Base-by-base conservation (phyloP, 2,329 filamentous ascomycete species). In the Hypoxylon sp. region DNA sequence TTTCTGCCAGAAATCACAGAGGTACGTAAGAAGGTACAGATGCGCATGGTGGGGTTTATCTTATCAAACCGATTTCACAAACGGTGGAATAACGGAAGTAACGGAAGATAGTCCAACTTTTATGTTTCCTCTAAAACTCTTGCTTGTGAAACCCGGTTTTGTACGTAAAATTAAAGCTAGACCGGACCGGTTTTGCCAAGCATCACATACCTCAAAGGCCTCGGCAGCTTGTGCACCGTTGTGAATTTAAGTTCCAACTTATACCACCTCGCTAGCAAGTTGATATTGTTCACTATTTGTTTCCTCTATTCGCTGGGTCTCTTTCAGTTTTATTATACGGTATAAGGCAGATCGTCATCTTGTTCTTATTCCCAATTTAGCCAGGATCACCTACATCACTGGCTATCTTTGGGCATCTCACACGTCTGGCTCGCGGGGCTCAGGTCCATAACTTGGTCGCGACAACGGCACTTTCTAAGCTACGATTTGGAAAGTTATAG, bases 181-280 rank as follows among this genome's bases (percentile, higher is more conserved):
- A 2, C 9, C 25, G 14, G 23, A n/a, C 27, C 41, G 25, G n/a
- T 30, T 19, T 32, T 61, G 61, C 57, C 57, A 66, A 61, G 59
- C 52, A 65, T 60, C 48, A 30, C 32, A 41, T 37, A 63, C 37
- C 47, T 59, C 21, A 66, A 67, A 63, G 53, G 56, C 67, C 67
- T 67, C 60, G 63, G 67, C 61, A 67, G 57, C 62, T 68, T 32
- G 55, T 69, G 53, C 47, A 41, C 16, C 21, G 45, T 61, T 12
- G n/a, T 61, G 16, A 59, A 47, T 59, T 63, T 52, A 47, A 56
- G 41, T 66, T 48, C 39, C 61, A 69, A 60, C 50, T 48, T 48
- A 19, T 39, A 34, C 57, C 46, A 27, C 27, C 25, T 21, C 34
- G 19, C 39, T 48, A 55, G 32, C 41, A 39, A n/a, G 21, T 21